phyloP scores from a whole-genome alignment of 306 rosid species.

The Trichosanthes truncata region DNA sequence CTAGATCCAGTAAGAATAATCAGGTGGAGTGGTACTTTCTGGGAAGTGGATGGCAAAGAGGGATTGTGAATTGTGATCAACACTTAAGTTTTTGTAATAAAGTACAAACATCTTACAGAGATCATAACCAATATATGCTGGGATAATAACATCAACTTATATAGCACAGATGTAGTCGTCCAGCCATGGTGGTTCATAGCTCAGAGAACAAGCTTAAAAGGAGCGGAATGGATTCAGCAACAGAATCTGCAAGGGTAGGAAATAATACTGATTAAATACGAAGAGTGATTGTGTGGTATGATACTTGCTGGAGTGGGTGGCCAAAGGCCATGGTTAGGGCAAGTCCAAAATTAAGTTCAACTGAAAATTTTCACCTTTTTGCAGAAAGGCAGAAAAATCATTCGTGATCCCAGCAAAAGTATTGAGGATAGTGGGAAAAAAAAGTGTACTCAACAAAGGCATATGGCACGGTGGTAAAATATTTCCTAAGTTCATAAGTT shows the following conservation, averaged over 20 bases:
- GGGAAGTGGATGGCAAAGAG: not conserved
- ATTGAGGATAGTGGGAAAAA: not conserved
- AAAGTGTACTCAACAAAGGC: not conserved
- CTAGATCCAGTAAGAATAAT: not conserved
- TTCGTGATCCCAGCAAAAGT: not conserved
- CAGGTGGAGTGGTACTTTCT: not conserved
- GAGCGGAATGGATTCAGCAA: slow-evolving; percentile 57
- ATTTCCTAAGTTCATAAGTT: not conserved
- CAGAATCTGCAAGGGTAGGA: slow-evolving; percentile 63
- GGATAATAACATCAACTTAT: slow-evolving; percentile 35
- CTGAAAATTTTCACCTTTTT: slow-evolving; percentile 28
- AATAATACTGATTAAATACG: slow-evolving; percentile 47
- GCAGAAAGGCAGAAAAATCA: slow-evolving; percentile 1
- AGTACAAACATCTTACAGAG: not conserved
- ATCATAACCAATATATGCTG: not conserved
- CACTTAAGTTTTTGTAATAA: not conserved
- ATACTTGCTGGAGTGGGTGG: slow-evolving; percentile 30
- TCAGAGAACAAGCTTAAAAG: slow-evolving; percentile 45
- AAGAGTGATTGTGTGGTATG: slow-evolving; percentile 23
- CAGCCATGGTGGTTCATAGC: slow-evolving; percentile 46
- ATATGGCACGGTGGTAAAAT: slow-evolving; percentile 10
- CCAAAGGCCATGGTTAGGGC: slow-evolving; percentile 29
- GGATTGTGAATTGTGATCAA: not conserved
- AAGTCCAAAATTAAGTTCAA: slow-evolving; percentile 20
- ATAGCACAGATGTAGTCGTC: slow-evolving; percentile 47